Evolutionary conservation across 306 rosid species (phyloP).

Genomic region (Oxytropis ochrocephala): DNA sequence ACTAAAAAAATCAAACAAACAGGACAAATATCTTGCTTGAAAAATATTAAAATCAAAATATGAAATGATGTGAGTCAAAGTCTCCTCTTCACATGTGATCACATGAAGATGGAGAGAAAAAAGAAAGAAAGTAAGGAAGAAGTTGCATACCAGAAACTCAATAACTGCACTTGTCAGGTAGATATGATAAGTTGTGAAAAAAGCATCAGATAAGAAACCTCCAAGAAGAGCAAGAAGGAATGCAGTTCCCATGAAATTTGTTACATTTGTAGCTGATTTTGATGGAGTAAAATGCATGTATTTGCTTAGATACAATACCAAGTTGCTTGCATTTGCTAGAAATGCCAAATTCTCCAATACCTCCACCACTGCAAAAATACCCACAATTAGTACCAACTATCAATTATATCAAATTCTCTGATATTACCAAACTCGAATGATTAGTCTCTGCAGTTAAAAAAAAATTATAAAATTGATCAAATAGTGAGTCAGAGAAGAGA

Average conservation of each 20-base stretch:
- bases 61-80: not conserved
- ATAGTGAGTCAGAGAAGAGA: not conserved
- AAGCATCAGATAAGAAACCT: constrained; percentile 86
- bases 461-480: no score
- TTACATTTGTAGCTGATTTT: constrained; percentile 78
- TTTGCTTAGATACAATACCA: constrained; percentile 55
- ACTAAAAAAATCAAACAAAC: not conserved
- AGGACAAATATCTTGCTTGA: not conserved
- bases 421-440: no score
- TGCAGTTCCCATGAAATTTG: constrained; percentile 93
- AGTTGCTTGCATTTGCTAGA: constrained; percentile 92
- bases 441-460: no score
- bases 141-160: constrained; percentile 61
- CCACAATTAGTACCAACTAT: no score
- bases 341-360: constrained; percentile 84
- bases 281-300: constrained; percentile 82
- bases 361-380: constrained; percentile 81
- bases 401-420: no score
- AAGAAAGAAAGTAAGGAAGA: not conserved
- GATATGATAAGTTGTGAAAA: constrained; percentile 76
- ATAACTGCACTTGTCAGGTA: constrained; percentile 69
- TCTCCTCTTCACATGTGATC: constrained; percentile 5
- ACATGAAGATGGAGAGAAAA: not conserved
- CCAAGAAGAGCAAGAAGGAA: constrained; percentile 95
- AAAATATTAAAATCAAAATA: not conserved